Evolutionary conservation across 106 monocot genomes (phyloP).

Genomic region (Narthecium ossifragum): DNA sequence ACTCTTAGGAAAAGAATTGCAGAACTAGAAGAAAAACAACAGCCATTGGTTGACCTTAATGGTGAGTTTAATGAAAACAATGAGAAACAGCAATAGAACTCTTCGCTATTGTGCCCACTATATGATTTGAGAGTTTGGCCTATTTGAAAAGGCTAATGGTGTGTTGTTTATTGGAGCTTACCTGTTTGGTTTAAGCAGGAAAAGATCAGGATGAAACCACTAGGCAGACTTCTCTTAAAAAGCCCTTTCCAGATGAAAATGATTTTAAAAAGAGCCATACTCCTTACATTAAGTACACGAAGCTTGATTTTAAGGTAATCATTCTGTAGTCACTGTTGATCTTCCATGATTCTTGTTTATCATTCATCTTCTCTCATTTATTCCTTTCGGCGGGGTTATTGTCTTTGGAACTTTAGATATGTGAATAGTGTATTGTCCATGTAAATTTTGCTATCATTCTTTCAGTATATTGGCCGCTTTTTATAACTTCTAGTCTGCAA

Average conservation of each 20-base stretch:
- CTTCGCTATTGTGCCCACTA: not conserved
- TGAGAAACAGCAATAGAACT: too few relatives aligned
- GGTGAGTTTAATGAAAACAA: not conserved
- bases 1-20: conserved; percentile 46
- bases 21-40: conserved; percentile 36
- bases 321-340: conserved; percentile 2
- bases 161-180: not conserved
- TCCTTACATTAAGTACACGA: conserved; percentile 80
- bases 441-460: too few relatives aligned
- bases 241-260: conserved; percentile 11
- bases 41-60: not conserved
- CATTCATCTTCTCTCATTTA: not conserved
- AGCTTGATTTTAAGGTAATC: conserved; percentile 85
- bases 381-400: too few relatives aligned
- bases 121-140: not conserved
- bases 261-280: conserved; percentile 46
- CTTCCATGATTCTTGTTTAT: not conserved
- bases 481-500: too few relatives aligned
- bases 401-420: too few relatives aligned
- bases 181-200: conserved; percentile 7
- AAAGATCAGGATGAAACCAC: conserved; percentile 11
- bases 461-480: too few relatives aligned
- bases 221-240: conserved; percentile 9
- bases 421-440: too few relatives aligned
- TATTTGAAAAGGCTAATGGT: not conserved